Conservation (phyloP, 176 grass and related monocot species). For the Cenchrus americanus region DNA sequence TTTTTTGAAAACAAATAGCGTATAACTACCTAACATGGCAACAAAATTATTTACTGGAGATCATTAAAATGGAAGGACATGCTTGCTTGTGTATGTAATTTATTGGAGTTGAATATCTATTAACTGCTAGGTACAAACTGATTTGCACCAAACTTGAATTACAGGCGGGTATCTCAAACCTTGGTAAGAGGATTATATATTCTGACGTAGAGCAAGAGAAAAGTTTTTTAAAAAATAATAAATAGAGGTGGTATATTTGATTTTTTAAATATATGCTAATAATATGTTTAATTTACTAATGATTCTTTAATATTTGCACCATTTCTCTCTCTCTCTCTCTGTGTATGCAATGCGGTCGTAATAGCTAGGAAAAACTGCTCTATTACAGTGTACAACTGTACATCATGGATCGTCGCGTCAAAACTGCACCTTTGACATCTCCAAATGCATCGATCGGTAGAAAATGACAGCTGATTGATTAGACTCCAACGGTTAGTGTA, state of each 20-base stretch:
- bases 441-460: constrained; percentile 7
- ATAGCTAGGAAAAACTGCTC: not conserved
- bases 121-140: not conserved
- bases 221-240: not conserved
- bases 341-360: not conserved
- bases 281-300: too few relatives aligned
- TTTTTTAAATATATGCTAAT: not conserved
- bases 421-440: not conserved
- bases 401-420: not conserved
- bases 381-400: not conserved
- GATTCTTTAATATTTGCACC: too few relatives aligned
- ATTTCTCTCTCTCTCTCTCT: not conserved
- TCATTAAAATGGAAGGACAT: not conserved
- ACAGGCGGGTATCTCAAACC: not conserved
- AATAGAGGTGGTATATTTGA: not conserved
- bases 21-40: not conserved
- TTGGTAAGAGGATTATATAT: not conserved
- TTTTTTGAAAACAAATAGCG: not conserved
- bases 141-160: not conserved
- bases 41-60: not conserved
- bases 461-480: constrained; percentile 34
- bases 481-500: not conserved
- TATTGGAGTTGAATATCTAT: not conserved
- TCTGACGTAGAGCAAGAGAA: not conserved
- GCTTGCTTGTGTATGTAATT: not conserved